Evolutionary conservation across 2,329 filamentous ascomycete species (phyloP).

Genomic region (Trichophyton schoenleinii): DNA sequence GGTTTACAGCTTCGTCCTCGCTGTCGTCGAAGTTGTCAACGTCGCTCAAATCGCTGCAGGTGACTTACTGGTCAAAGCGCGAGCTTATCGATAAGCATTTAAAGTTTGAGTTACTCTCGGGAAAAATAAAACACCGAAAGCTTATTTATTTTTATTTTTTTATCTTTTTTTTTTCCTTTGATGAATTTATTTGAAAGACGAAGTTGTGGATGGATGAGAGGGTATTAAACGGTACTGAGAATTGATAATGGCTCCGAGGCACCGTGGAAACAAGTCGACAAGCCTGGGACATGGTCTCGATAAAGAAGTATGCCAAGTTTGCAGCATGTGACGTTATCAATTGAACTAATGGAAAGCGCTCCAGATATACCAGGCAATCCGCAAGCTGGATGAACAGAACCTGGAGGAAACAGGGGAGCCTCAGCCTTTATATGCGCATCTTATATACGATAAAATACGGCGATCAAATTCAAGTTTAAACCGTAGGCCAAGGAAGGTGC

Average conservation of each 20-base stretch:
- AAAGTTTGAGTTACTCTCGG: not conserved
- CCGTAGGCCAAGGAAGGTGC: constrained; percentile 62
- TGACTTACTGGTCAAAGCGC: too few relatives aligned
- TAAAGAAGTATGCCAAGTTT: constrained; percentile 40
- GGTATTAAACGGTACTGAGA: not conserved
- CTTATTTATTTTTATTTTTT: not conserved
- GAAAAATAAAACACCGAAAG: not conserved
- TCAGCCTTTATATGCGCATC: constrained; percentile 42
- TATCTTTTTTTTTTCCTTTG: not conserved
- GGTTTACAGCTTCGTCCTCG: not conserved
- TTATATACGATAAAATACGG: constrained; percentile 69
- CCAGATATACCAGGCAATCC: constrained; percentile 63
- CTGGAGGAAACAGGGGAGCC: constrained; percentile 37
- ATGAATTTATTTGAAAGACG: not conserved
- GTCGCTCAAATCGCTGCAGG: too few relatives aligned
- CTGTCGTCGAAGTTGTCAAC: not conserved
- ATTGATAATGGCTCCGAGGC: constrained; percentile 26
- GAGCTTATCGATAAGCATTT: constrained; percentile 1
- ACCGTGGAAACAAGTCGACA: constrained; percentile 30
- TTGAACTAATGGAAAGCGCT: constrained; percentile 1
- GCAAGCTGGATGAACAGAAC: constrained; percentile 60
- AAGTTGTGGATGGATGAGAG: not conserved
- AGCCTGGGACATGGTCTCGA: constrained; percentile 48
- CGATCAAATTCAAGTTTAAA: constrained; percentile 76
- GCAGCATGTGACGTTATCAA: not conserved